Conservation (phyloP, 2,329 filamentous ascomycete genomes). For the Mollisiaceae sp. region DNA sequence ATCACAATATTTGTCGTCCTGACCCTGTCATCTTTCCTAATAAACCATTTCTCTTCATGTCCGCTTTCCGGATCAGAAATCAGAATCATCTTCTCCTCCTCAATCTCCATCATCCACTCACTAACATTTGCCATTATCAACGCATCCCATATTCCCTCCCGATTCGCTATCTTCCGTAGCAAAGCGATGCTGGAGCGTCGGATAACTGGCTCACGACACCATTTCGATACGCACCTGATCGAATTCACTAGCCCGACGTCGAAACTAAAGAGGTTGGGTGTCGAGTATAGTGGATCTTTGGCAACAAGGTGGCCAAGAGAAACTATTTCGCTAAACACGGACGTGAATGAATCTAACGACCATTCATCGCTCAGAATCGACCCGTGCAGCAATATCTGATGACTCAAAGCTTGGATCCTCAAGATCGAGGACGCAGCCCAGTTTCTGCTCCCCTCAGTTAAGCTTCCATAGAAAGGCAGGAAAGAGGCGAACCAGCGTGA, state of each 20-base stretch:
- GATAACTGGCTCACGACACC: constrained; percentile 22
- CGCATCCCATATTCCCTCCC: constrained; percentile 19
- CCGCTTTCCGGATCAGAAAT: neutral
- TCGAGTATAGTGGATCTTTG: constrained; percentile 7
- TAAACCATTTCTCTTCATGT: neutral
- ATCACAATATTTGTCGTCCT: neutral
- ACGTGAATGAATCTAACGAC: constrained; percentile 10
- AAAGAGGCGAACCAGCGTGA: constrained; percentile 16
- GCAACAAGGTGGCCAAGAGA: constrained; percentile 8
- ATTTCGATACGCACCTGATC: constrained; percentile 15
- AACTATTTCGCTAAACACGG: constrained; percentile 8
- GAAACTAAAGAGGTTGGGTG: constrained; percentile 16
- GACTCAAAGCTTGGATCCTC: constrained; percentile 11
- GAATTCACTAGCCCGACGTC: constrained; percentile 18
- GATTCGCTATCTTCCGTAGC: constrained; percentile 16
- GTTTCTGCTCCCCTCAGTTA: neutral
- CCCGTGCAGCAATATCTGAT: constrained; percentile 10
- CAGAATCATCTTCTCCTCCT: neutral
- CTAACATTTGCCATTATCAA: constrained; percentile 19
- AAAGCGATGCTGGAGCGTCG: constrained; percentile 15
- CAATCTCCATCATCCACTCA: constrained; percentile 14
- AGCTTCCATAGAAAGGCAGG: constrained; percentile 9
- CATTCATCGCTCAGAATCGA: constrained; percentile 11
- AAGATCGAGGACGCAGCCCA: constrained; percentile 11
- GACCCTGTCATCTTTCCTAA: constrained; percentile 3